A percentile compares a stretch with the other conserved stretches of the same genome.
phyloP scores from a whole-genome alignment of 352 stramenopile genomes.

The Thraustochytrium sp. region DNA sequence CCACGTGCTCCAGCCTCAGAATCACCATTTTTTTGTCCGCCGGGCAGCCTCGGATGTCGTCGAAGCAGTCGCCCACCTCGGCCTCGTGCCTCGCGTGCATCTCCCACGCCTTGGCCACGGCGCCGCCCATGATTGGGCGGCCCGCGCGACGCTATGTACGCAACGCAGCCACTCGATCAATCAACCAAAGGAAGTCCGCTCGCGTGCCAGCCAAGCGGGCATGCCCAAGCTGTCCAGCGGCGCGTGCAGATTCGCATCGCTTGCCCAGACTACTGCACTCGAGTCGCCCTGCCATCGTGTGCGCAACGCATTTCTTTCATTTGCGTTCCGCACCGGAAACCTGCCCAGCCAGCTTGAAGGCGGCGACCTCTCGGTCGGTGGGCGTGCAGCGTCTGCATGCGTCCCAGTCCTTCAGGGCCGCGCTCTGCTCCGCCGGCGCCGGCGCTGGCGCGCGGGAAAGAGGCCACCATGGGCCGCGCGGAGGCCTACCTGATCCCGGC shows the following conservation, averaged over 20 bases:
- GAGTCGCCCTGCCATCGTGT: neutral
- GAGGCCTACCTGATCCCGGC: slow-evolving; percentile 40
- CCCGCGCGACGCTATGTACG: neutral
- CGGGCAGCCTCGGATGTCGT: neutral
- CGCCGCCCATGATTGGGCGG: neutral
- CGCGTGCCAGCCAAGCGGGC: too few species aligned
- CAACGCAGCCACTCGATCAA: neutral
- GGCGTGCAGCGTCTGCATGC: too few species aligned
- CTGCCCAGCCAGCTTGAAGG: neutral
- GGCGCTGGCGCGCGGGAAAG: too few species aligned
- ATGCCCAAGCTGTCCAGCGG: too few species aligned
- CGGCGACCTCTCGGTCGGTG: neutral
- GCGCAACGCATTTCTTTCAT: neutral
- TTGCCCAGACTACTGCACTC: neutral
- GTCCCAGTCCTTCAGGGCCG: too few species aligned
- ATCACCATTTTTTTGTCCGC: neutral
- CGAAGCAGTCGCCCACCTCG: neutral
- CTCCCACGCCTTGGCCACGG: slow-evolving; percentile 19
- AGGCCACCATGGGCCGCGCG: slow-evolving; percentile 28
- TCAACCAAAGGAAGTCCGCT: neutral
- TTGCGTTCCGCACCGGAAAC: neutral
- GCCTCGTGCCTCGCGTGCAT: neutral
- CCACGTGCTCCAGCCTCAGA: neutral
- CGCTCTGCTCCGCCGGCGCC: too few species aligned
- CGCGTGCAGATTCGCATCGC: too few species aligned